Base-by-base conservation (phyloP, 108 stramenopile species). In the Schizochytrium sp. region DNA sequence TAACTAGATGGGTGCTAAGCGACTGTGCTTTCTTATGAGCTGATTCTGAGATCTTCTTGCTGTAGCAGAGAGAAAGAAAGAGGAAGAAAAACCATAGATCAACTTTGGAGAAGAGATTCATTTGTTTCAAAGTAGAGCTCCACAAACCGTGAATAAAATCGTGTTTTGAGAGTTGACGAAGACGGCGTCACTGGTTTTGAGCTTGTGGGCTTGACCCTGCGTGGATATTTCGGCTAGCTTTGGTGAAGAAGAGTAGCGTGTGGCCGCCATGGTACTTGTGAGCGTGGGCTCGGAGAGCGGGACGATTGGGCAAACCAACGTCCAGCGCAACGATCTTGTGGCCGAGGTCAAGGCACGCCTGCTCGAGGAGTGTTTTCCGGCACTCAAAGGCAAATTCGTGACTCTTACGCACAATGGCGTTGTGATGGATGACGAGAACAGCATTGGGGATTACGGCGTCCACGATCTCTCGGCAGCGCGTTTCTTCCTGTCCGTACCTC, bases 271-370 rank as follows among this genome's bases (percentile, higher is more conserved):
- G 76, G 53, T 55, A 53, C 76, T 83, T 38, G 53, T 83, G 47
- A 83, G 50, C 50, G 76, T 83, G 3, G 76, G 47, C 17, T 55
- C 76, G 28, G 76, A 83, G 47, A 83, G 50, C 12, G 76, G 76
- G 12, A 53, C 76, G 76, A 55, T 55, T 1, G 76, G 76, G n/a
- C 53, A 49, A 53, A 53, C 55, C 1, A 28, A 83, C 28, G 76
- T 42, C 15, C 5, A n/a, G 5, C 47, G 53, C 17, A 83, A 83
- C 76, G 76, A 83, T 40, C 76, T 83, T 38, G 76, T 83, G 15
- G 76, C 76, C 47, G 76, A 83, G 53, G 76, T 83, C 45, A 83
- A 83, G 53, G 47, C 50, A 53, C 76, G 76, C 38, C 50, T 83
- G 15, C 5, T 83, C 45, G 47, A 49, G 28, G 50, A 83, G 53